phyloP scores from a whole-genome alignment of 2,329 filamentous ascomycete genomes.

The Aspergillaceae sp. region DNA sequence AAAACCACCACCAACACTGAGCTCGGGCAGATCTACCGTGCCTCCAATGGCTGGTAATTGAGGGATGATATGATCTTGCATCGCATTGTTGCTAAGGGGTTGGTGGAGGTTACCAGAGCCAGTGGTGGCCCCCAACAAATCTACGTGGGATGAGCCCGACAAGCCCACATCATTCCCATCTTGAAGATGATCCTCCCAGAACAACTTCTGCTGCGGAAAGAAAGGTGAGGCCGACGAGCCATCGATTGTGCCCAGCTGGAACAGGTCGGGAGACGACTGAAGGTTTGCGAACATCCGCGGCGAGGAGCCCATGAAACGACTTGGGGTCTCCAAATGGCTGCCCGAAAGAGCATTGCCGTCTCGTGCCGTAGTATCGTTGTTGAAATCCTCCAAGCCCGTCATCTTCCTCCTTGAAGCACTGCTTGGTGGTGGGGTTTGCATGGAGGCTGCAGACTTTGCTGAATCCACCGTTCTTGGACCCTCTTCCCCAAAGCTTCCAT shows the following conservation, averaged over 20 bases:
- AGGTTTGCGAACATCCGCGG: slow-evolving; percentile 44
- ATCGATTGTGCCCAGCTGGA: slow-evolving; percentile 44
- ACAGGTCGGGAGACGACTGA: slow-evolving; percentile 51
- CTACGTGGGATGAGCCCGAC: slow-evolving; percentile 8
- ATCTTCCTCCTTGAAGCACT: slow-evolving; percentile 46
- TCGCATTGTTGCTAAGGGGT: slow-evolving; percentile 5
- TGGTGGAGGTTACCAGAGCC: slow-evolving; percentile 10
- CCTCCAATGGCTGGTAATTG: slow-evolving; percentile 30
- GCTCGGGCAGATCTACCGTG: slow-evolving; percentile 26
- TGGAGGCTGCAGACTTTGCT: slow-evolving; percentile 38
- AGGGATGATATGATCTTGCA: slow-evolving; percentile 20
- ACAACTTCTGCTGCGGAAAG: slow-evolving; percentile 46
- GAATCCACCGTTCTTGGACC: slow-evolving; percentile 27
- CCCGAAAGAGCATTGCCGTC: slow-evolving; percentile 12
- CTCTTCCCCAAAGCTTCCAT: slow-evolving; percentile 18
- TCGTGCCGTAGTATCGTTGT: slow-evolving; percentile 11
- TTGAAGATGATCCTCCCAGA: slow-evolving; percentile 39
- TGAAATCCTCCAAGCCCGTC: slow-evolving; percentile 22
- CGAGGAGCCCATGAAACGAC: slow-evolving; percentile 36
- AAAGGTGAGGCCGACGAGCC: slow-evolving; percentile 47
- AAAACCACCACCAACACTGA: slow-evolving; percentile 20
- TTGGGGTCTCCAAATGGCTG: slow-evolving; percentile 37
- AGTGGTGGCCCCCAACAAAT: slow-evolving; percentile 15
- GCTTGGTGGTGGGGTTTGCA: slow-evolving; percentile 56
- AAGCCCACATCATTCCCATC: slow-evolving; percentile 11